These are phyloP conservation scores for Trametes gibbosa DNA, from an alignment of 768 basidiomycete species.

Conservation along the genomic window DNA sequence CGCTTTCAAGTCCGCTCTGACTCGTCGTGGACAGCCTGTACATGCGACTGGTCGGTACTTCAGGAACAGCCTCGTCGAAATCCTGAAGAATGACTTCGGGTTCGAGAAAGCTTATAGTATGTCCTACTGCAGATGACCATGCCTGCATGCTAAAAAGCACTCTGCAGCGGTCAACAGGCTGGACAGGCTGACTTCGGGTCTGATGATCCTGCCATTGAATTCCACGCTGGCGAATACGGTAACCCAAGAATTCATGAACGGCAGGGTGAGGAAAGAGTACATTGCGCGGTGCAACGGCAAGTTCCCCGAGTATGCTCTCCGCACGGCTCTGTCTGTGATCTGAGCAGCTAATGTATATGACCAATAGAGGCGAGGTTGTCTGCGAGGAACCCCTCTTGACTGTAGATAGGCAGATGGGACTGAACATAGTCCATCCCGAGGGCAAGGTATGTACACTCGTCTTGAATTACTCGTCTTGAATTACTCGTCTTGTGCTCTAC, in stretches of 20 bases:
- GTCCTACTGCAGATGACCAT: not conserved
- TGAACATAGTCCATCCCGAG: constrained; percentile 93
- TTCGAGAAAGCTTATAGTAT: constrained; percentile 74
- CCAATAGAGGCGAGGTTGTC: constrained; percentile 58
- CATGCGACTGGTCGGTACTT: constrained; percentile 91
- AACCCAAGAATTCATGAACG: constrained; percentile 77
- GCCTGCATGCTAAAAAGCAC: not conserved
- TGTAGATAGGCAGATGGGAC: constrained; percentile 93
- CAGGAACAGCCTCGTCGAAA: constrained; percentile 83
- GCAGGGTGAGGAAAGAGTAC: constrained; percentile 88
- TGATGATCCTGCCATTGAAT: constrained; percentile 89
- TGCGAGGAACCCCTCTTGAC: constrained; percentile 88
- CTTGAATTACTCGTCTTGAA: no score
- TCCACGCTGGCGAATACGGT: constrained; percentile 64
- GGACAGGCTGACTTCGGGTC: constrained; percentile 90
- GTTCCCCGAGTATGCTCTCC: constrained; percentile 77
- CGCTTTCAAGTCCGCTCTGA: constrained; percentile 2
- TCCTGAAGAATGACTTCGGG: constrained; percentile 81
- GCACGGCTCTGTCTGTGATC: not conserved
- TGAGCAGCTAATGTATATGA: not conserved
- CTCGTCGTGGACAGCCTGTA: constrained; percentile 59
- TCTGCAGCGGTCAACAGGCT: constrained; percentile 85
- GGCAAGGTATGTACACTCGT: constrained; percentile 64
- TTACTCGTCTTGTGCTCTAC: not conserved
- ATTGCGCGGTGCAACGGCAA: constrained; percentile 82